A percentile compares a stretch with the other conserved stretches of the same genome.
Evolutionary conservation across 768 basidiomycete genomes (phyloP).

Genomic region (Scleroderma bovista): DNA sequence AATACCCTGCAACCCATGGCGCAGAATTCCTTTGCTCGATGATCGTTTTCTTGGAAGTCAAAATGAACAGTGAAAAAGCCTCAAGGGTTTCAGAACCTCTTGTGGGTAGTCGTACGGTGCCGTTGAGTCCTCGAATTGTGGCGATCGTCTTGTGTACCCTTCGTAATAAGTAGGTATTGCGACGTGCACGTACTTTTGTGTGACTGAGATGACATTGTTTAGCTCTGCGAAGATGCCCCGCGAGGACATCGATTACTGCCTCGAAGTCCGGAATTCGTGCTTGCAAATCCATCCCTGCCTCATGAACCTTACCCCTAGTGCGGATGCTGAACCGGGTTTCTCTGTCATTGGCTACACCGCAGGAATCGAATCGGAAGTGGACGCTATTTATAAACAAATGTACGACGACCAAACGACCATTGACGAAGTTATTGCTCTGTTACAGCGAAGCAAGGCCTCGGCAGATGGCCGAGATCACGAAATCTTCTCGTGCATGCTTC

Average conservation of each 20-base stretch:
- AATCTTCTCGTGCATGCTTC: conserved; percentile 98
- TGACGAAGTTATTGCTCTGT: conserved; percentile 87
- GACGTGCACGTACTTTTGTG: background rate
- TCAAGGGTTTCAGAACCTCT: conserved; percentile 72
- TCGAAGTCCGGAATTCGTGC: conserved; percentile 89
- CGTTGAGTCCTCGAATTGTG: conserved; percentile 81
- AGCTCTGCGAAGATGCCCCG: conserved; percentile 73
- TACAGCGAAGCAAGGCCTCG: conserved; percentile 82
- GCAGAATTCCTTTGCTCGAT: conserved; percentile 83
- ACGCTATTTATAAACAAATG: conserved; percentile 96
- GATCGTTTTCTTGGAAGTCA: conserved; percentile 85
- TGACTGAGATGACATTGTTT: background rate
- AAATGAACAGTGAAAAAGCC: conserved; percentile 85
- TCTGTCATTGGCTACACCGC: conserved; percentile 80
- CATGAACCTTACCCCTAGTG: conserved; percentile 87
- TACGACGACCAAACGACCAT: conserved; percentile 93
- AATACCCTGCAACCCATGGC: conserved; percentile 79
- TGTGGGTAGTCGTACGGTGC: conserved; percentile 76
- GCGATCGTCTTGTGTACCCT: conserved; percentile 90
- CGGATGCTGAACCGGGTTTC: conserved; percentile 88
- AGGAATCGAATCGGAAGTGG: conserved; percentile 91
- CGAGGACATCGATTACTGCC: conserved; percentile 78
- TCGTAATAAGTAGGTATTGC: conserved; percentile 62
- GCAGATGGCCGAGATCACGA: conserved; percentile 84
- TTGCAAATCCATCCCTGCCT: conserved; percentile 94